Evolutionary conservation across 2,329 filamentous ascomycete species (phyloP).

Genomic region (Fusarium nurragi): DNA sequence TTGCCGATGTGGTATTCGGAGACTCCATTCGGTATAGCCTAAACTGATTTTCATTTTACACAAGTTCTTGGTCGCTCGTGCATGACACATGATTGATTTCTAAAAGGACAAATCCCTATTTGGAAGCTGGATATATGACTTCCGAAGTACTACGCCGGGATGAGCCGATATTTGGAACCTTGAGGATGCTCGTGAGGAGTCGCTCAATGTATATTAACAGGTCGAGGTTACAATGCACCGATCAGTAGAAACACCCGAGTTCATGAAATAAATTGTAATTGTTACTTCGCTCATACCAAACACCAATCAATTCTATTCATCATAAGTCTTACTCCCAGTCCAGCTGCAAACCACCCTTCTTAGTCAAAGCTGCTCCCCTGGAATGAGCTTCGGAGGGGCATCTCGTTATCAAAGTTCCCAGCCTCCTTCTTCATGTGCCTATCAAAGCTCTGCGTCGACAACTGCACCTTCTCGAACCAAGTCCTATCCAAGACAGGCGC

Average conservation of each 20-base stretch:
- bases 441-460: slow-evolving; percentile 56
- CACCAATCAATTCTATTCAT: background rate
- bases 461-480: slow-evolving; percentile 55
- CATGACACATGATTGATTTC: background rate
- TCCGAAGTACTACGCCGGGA: too few relatives aligned
- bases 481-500: slow-evolving; percentile 51
- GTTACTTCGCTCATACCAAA: background rate
- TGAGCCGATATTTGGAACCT: too few relatives aligned
- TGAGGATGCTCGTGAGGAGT: too few relatives aligned
- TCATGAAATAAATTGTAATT: background rate
- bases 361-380: slow-evolving; percentile 36
- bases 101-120: background rate
- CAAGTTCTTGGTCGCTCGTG: background rate
- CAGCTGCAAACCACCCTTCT: background rate
- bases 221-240: too few relatives aligned
- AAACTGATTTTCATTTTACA: slow-evolving; percentile 3
- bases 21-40: background rate
- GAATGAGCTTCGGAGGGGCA: slow-evolving; percentile 50
- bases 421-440: slow-evolving; percentile 54
- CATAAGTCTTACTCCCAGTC: background rate
- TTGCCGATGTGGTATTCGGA: slow-evolving; percentile 22
- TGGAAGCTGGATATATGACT: background rate
- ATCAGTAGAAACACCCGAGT: too few relatives aligned
- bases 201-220: too few relatives aligned
- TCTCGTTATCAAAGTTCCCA: slow-evolving; percentile 46